Percentiles rank a stretch among this genome's conserved stretches.
phyloP scores from a whole-genome alignment of 1,284 basidiomycete genomes.

The Leccinum pallidistipes region DNA sequence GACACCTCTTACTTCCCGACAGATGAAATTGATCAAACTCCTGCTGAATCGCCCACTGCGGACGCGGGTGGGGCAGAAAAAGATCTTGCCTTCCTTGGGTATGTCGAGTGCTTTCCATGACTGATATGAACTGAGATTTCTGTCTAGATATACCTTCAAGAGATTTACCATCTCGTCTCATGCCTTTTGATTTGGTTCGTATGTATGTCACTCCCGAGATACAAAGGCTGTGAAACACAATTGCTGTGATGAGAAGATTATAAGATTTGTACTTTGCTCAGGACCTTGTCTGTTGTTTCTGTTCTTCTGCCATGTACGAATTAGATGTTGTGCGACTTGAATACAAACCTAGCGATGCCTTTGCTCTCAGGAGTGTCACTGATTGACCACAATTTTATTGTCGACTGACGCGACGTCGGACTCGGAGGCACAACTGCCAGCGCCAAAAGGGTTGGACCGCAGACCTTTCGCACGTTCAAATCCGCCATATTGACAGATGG shows the following conservation, averaged over 20 bases:
- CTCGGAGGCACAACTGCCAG: not conserved
- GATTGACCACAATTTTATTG: too few species aligned
- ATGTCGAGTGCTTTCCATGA: slow-evolving; percentile 31
- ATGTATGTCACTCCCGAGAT: not conserved
- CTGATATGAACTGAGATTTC: slow-evolving; percentile 7
- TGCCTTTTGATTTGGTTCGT: slow-evolving; percentile 28
- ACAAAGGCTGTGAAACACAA: not conserved
- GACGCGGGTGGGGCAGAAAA: slow-evolving; percentile 67
- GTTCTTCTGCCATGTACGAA: slow-evolving; percentile 2
- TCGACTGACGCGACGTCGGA: not conserved
- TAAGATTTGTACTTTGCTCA: slow-evolving; percentile 8
- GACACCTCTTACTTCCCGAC: slow-evolving; percentile 98
- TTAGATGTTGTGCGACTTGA: not conserved
- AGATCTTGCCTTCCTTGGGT: slow-evolving; percentile 93
- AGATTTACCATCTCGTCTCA: slow-evolving; percentile 58
- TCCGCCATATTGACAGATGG: slow-evolving; percentile 19
- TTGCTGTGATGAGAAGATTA: not conserved
- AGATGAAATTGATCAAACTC: slow-evolving; percentile 90
- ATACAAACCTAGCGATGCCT: not conserved
- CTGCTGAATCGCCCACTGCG: slow-evolving; percentile 60
- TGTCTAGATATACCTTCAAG: slow-evolving; percentile 72
- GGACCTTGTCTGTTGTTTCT: not conserved
- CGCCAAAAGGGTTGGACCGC: not conserved
- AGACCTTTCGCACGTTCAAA: not conserved
- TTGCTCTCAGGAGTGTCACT: too few species aligned